Evolutionary conservation across 75 land plant genomes (phyloP), one percentile per base, ranked within the genome.

Genomic region (Sequoiadendron giganteum): DNA sequence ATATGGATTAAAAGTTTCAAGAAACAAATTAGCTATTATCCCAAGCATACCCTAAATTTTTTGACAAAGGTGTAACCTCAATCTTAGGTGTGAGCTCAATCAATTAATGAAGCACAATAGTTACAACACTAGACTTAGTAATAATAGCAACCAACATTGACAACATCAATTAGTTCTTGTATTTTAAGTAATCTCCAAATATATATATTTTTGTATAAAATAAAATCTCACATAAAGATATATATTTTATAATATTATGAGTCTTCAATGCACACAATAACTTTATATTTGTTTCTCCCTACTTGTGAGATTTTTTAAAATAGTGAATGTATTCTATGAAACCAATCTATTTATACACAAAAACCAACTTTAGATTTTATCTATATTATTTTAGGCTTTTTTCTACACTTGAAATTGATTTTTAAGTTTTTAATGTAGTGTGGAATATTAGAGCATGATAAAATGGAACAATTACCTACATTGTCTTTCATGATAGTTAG

Each of bases 171-270:
- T 28, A 90, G 93, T 88, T 25, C 76, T 11, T 83, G 42, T 38
- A 7, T 42, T 86, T 87, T 86, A 0, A 42, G 30, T 39, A 61
- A 13, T 43, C 1, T 49, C 40, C 73, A 30, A 75, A 38, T 5
- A 3, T 49, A 58, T 13, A 49, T 32, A n/a, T 28, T 80, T 56
- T 87, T 47, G 0, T 47, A 48, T 9, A 15, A 61, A 0, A 85
- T 10, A 19, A 49, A 80, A 11, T 68, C 56, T 65, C 87, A 88
- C 28, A 85, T 76, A 83, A 73, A 86, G 73, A 61, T 21, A 36
- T 28, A 21, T 72, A 5, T 16, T 89, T 87, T 88, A 81, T 93
- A 93, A 93, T 95, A 89, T 78, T 91, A 89, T 85, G 88, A 87
- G 52, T 79, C 94, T 84, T 91, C 86, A 87, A 83, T 54, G 40